Evolutionary conservation across 2,329 filamentous ascomycete genomes (phyloP).

Genomic region (Fusarium beomiforme): DNA sequence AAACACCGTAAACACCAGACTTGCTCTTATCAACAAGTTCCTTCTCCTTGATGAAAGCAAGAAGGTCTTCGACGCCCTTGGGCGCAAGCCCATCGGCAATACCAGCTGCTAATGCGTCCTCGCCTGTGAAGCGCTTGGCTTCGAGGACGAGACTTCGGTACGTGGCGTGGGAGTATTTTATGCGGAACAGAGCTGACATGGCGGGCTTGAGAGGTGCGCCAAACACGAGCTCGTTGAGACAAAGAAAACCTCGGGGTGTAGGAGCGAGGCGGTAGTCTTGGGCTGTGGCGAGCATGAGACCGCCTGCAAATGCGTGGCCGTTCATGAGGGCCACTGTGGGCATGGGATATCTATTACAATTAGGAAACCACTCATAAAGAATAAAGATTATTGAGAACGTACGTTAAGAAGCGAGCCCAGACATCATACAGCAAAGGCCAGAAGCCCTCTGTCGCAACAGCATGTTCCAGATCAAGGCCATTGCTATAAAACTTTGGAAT

Average conservation of each 20-base stretch:
- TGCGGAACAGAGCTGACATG: constrained; percentile 79
- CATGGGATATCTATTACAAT: constrained; percentile 70
- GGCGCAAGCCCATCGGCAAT: constrained; percentile 75
- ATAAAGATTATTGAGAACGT: background rate
- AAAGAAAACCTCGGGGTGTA: constrained; percentile 75
- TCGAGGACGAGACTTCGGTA: constrained; percentile 78
- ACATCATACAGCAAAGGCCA: constrained; percentile 71
- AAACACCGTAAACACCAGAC: constrained; percentile 72
- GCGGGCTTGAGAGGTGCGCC: constrained; percentile 78
- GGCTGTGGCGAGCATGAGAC: constrained; percentile 83
- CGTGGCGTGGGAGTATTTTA: constrained; percentile 67
- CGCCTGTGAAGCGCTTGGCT: constrained; percentile 72
- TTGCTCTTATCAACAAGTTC: constrained; percentile 70
- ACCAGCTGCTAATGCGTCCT: constrained; percentile 71
- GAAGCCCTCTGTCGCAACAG: constrained; percentile 68
- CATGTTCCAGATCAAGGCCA: constrained; percentile 80
- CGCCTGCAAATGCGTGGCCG: constrained; percentile 83
- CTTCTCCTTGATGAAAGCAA: constrained; percentile 68
- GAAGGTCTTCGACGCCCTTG: constrained; percentile 66
- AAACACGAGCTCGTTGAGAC: constrained; percentile 84
- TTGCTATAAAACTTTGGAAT: constrained; percentile 86
- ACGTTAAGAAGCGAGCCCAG: constrained; percentile 66
- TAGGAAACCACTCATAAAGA: background rate
- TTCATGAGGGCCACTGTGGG: constrained; percentile 83
- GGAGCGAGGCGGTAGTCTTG: constrained; percentile 87